These are phyloP conservation scores for Discostella stelligera DNA, from an alignment of 352 stramenopile species.

Conservation along the genomic window DNA sequence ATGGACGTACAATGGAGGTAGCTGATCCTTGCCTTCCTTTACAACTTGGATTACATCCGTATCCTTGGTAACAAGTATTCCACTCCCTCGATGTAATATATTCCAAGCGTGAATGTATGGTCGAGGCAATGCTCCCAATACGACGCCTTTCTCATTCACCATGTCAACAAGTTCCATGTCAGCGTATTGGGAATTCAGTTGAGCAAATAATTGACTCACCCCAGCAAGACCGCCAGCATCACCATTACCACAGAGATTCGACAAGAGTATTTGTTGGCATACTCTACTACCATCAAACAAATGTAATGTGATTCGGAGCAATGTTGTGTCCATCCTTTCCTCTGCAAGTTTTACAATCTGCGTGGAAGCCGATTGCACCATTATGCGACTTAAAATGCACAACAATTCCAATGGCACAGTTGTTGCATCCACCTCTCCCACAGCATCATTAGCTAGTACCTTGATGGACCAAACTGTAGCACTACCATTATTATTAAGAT, in stretches of 20 bases:
- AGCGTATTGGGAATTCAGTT: conserved; percentile 23
- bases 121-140: conserved; percentile 64
- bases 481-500: not conserved
- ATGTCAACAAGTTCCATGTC: conserved; percentile 67
- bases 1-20: conserved; percentile 60
- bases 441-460: conserved; percentile 3
- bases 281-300: not conserved
- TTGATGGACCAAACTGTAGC: conserved; percentile 30
- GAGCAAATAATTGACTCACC: conserved; percentile 28
- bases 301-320: conserved; percentile 37
- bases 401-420: conserved; percentile 21
- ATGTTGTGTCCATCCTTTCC: conserved; percentile 2
- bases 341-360: conserved; percentile 2
- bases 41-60: conserved; percentile 16
- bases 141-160: conserved; percentile 43
- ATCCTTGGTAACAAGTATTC: conserved; percentile 64
- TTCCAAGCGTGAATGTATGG: conserved; percentile 70
- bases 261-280: no score
- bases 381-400: conserved; percentile 38
- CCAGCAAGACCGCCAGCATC: not conserved
- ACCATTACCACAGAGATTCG: no score
- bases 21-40: not conserved
- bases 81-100: conserved; percentile 73
- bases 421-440: not conserved
- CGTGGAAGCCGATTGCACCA: conserved; percentile 29